phyloP scores from a whole-genome alignment of 768 basidiomycete species.

The Coprinellus aureogranulatus region DNA sequence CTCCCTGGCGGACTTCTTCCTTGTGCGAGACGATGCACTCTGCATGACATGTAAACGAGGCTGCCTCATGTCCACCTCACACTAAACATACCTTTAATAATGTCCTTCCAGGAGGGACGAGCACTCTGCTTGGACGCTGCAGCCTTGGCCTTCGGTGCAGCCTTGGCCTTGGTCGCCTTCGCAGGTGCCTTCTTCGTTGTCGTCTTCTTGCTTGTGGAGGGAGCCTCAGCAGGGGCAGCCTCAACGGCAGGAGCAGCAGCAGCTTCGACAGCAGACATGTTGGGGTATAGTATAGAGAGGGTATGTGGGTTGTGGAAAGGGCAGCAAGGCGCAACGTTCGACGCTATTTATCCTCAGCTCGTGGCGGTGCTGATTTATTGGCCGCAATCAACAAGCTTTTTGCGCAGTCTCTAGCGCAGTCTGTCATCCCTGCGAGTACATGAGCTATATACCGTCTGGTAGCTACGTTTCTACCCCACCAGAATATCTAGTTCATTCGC shows the following conservation, averaged over 20 bases:
- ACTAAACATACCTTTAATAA: slow-evolving; percentile 45
- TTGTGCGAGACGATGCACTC: slow-evolving; percentile 69
- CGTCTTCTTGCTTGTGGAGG: slow-evolving; percentile 14
- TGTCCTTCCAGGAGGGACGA: slow-evolving; percentile 56
- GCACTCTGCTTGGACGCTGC: slow-evolving; percentile 14
- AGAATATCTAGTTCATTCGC: no score
- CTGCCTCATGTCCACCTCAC: slow-evolving; percentile 18
- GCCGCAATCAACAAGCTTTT: no score
- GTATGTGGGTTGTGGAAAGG: slow-evolving; percentile 12
- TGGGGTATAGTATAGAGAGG: slow-evolving; percentile 6
- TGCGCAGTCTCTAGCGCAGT: no score
- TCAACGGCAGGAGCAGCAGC: slow-evolving; percentile 12
- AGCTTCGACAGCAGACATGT: slow-evolving; percentile 10
- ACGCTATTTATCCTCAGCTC: slow-evolving; percentile 7
- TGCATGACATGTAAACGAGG: slow-evolving; percentile 23
- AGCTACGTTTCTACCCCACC: no score
- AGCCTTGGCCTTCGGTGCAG: slow-evolving; percentile 27
- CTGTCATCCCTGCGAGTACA: no score
- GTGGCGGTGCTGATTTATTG: slow-evolving; percentile 45
- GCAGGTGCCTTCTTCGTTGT: slow-evolving; percentile 18
- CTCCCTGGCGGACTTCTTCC: slow-evolving; percentile 67
- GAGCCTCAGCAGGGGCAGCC: slow-evolving; percentile 21
- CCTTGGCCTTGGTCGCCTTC: slow-evolving; percentile 27
- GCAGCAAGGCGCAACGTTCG: slow-evolving; percentile 13
- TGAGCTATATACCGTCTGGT: no score